Percentiles rank a stretch among this genome's conserved stretches.
These are phyloP conservation scores for Leccinum ochraceum DNA, from an alignment of 768 basidiomycete genomes.

Conservation along the genomic window DNA sequence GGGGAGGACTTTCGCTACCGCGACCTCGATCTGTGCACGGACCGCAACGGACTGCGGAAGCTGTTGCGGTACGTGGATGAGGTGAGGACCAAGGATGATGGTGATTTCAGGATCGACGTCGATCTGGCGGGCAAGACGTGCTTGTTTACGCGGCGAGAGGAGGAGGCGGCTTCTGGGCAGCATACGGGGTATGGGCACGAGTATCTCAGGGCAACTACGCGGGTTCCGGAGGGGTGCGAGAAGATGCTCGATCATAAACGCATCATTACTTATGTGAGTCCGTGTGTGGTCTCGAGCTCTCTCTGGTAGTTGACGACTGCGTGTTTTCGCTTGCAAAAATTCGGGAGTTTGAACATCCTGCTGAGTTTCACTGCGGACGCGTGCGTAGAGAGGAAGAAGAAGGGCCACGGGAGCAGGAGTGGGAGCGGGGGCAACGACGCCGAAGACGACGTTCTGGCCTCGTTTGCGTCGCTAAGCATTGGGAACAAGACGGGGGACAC, in stretches of 20 bases:
- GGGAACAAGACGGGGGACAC: not conserved
- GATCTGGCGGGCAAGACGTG: constrained; percentile 65
- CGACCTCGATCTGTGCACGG: constrained; percentile 54
- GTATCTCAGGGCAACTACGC: constrained; percentile 61
- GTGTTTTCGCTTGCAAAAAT: constrained; percentile 40
- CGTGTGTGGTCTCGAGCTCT: not conserved
- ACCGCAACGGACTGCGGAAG: constrained; percentile 67
- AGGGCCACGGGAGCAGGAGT: not conserved
- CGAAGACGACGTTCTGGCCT: constrained; percentile 28
- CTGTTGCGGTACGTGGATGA: constrained; percentile 52
- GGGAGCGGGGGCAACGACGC: constrained; percentile 7
- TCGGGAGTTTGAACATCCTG: constrained; percentile 57
- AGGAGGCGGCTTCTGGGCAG: constrained; percentile 22
- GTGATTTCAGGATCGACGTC: constrained; percentile 64
- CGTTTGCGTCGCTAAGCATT: constrained; percentile 29
- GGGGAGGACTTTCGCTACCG: constrained; percentile 23
- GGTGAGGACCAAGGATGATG: constrained; percentile 26
- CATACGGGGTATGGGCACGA: constrained; percentile 54
- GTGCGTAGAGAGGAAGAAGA: constrained; percentile 17
- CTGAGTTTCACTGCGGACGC: constrained; percentile 63
- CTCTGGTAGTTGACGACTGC: not conserved
- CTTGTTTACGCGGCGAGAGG: constrained; percentile 62
- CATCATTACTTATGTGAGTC: constrained; percentile 60
- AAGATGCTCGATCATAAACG: constrained; percentile 59
- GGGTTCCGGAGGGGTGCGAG: constrained; percentile 48